phyloP scores from a whole-genome alignment of 225 moss, liverwort and hornwort species.

The Physcomitrium patens region DNA sequence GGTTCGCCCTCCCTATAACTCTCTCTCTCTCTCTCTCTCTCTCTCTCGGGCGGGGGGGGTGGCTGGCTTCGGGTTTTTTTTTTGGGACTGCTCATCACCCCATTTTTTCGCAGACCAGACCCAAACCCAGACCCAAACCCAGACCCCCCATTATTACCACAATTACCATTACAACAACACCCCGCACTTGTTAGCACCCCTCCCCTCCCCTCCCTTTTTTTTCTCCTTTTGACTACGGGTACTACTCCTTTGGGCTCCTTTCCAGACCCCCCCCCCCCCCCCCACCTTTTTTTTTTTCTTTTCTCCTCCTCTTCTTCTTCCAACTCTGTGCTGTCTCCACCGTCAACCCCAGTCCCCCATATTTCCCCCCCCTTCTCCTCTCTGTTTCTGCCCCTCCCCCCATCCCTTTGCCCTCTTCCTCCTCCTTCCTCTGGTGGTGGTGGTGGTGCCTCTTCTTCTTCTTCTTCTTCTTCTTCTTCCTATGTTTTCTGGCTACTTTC shows the following conservation, averaged over 20 bases:
- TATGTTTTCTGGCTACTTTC: constrained; percentile 7
- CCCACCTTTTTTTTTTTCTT: too few relatives aligned
- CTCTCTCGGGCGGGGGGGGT: too few relatives aligned
- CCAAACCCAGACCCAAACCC: not conserved
- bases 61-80: too few relatives aligned
- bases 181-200: not conserved
- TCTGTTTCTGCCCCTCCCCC: not conserved
- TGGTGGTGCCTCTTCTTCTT: too few relatives aligned
- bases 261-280: too few relatives aligned
- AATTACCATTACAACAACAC: too few relatives aligned
- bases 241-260: not conserved
- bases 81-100: not conserved
- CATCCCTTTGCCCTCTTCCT: not conserved
- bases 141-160: too few relatives aligned
- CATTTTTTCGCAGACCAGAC: not conserved
- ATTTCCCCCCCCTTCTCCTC: too few relatives aligned
- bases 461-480: not conserved
- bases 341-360: not conserved
- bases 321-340: not conserved
- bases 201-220: not conserved
- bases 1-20: too few relatives aligned
- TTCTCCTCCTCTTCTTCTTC: not conserved
- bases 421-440: too few relatives aligned
- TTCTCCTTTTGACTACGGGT: not conserved
- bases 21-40: not conserved